Base-by-base conservation (phyloP, 2,329 filamentous ascomycete genomes). In the Epichloe amarillans region DNA sequence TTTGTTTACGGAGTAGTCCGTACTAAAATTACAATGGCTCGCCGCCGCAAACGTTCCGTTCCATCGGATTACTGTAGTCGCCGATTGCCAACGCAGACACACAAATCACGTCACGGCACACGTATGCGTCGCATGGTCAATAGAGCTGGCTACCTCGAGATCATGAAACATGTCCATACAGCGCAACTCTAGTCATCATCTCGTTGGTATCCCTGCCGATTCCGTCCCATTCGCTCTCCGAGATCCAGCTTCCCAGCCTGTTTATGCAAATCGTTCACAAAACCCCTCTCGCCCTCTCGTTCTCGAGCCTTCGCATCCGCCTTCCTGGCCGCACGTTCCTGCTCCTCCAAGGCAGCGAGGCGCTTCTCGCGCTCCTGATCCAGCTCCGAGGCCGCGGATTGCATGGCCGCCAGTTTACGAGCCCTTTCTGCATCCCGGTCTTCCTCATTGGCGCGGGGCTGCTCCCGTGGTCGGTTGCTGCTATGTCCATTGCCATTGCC, bases 391-490 rank as follows among this genome's bases (percentile, higher is more conserved):
- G 85, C 85, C 30, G 81, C 83, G 17, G 76, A 75, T 63, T 86
- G 83, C 85, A 89, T 88, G 8, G 80, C 82, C 15, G 82, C 84
- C 17, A 88, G 67, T 62, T 81, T 86, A 23, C 76, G 75, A 12
- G 81, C 80, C n/a, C 75, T 73, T 54, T 84, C 81, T 21, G 79
- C 76, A 19, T 75, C 75, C 6, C 63, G 65, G 4, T 67, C 65
- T 15, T 57, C 54, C 8, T 59, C 45, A 17, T 19, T 40, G 7
- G 43, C 12, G 11, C 19, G 17, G 5, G 21, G 23, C 49, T 12
- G 51, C 38, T 3, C 54, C 3, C 50, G 37, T 17, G 50, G 6
- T 15, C 21, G 21, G 10, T 44, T 47, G 37, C 49, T 42, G 30
- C 49, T 55, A 23, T 55, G 50, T 5, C 58, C 50, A 21, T 55